Evolutionary conservation across 306 rosid genomes (phyloP).

Genomic region (Adenanthera pavonina): DNA sequence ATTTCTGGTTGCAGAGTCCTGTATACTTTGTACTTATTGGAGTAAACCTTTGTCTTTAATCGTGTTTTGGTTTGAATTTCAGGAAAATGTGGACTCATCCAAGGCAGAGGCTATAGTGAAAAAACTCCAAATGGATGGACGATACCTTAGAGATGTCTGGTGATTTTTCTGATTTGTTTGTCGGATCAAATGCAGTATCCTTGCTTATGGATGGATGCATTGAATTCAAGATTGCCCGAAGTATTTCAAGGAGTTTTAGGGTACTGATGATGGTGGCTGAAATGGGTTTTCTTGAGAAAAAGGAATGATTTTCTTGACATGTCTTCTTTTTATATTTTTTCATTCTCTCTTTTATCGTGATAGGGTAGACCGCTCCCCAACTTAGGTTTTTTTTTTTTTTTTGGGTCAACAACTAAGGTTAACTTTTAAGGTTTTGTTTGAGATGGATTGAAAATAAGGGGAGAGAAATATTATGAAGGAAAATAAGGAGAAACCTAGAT

Average conservation of each 20-base stretch:
- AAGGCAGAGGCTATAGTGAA: constrained; percentile 80
- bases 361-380: background rate
- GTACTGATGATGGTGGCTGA: constrained; percentile 45
- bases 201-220: constrained; percentile 32
- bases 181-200: constrained; percentile 40
- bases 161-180: constrained; percentile 45
- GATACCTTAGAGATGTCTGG: constrained; percentile 96
- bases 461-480: no score
- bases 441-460: no score
- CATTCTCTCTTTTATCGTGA: background rate
- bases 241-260: constrained; percentile 51
- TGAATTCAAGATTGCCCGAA: constrained; percentile 41
- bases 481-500: no score
- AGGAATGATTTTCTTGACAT: constrained; percentile 45
- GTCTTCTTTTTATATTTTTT: background rate
- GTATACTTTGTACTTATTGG: constrained; percentile 1
- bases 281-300: constrained; percentile 47
- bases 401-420: no score
- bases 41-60: constrained; percentile 2
- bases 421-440: no score
- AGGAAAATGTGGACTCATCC: constrained; percentile 76
- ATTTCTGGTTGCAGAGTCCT: constrained; percentile 12
- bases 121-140: constrained; percentile 77
- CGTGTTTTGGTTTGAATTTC: constrained; percentile 36
- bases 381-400: no score